Percentiles rank a stretch among this genome's conserved stretches.
Evolutionary conservation across 75 land plant species (phyloP).

Genomic region (Larix kaempferi): DNA sequence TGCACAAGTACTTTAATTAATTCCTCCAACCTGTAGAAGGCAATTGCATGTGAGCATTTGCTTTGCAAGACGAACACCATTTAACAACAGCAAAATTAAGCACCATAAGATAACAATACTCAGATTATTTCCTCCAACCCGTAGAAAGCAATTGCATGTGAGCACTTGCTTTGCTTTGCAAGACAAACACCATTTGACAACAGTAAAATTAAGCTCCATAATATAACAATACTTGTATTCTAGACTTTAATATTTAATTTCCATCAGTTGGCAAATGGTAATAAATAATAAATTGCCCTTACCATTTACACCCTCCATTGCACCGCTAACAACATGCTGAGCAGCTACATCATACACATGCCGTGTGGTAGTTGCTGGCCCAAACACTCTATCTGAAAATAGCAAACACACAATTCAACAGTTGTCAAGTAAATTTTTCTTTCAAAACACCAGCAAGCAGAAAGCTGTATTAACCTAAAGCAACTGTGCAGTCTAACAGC

Average conservation of each 20-base stretch:
- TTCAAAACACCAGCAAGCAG: too few species aligned
- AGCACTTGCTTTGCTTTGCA: too few species aligned
- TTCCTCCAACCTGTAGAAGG: not conserved
- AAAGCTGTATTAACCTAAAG: too few species aligned
- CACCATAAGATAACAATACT: not conserved
- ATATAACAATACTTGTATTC: not conserved
- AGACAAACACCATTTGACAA: not conserved
- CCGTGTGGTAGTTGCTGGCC: conserved; percentile 82
- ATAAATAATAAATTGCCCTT: conserved; percentile 6
- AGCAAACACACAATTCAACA: too few species aligned
- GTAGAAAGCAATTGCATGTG: not conserved
- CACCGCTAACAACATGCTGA: conserved; percentile 69
- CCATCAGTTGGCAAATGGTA: not conserved
- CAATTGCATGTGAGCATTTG: not conserved
- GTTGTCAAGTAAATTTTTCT: too few species aligned
- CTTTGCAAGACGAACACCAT: not conserved
- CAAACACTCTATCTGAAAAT: conserved; percentile 78
- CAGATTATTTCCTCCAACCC: not conserved
- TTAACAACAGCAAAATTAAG: not conserved
- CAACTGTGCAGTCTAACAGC: too few species aligned
- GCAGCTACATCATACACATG: conserved; percentile 87
- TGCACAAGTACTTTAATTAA: not conserved
- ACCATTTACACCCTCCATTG: conserved; percentile 94
- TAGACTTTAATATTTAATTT: not conserved
- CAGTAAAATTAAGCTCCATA: not conserved